Evolutionary conservation across 1,284 basidiomycete species (phyloP), one percentile per base, ranked within the genome.

Genomic region (Volvariella surrecta): DNA sequence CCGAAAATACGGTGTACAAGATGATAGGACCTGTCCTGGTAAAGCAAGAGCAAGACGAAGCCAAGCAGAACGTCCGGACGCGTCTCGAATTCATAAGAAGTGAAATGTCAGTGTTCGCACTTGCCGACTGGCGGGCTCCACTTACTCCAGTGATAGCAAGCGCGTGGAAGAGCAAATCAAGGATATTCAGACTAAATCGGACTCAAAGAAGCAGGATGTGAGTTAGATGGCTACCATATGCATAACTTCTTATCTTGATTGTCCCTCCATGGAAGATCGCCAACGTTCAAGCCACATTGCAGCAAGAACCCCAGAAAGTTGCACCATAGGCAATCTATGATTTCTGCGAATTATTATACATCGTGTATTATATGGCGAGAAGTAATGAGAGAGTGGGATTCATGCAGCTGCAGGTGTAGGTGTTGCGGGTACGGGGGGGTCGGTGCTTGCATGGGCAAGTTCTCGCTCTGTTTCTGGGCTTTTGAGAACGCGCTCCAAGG

Each of bases 11-110:
- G 6, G 76, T 99, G 6, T 99, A 85, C 72, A 99, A 99, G 67
- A 78, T 92, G 38, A 76, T 96, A 37, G 96, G 95, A 0, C 90
- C 92, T 1, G 86, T 93, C 1, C 75, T 99, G 17, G 80, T 98
- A 4, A 81, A 86, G 54, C 95, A 98, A 63, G 94, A 97, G 51
- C 82, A 84, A 54, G 62, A 63, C 3, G 96, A 98, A 54, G 95
- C 95, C 8, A 89, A 87, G 58, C 70, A 67, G 45, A 97, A 95
- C 57, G 90, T 99, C 22, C 81, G 92, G 50, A 97, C 90, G 46
- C 80, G 95, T 4, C 66, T 99, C 32, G 89, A 92, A 48, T 97
- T 92, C 63, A 98, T 99, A 58, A 73, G 70, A 43, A 67, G 76
- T 40, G 94, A 99, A 63, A 90, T 96, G 94, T 97, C 48, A 47